Percentiles rank a stretch among this genome's conserved stretches.
Evolutionary conservation across 441 rosid species (phyloP).

Genomic region (Lepidium campestre): DNA sequence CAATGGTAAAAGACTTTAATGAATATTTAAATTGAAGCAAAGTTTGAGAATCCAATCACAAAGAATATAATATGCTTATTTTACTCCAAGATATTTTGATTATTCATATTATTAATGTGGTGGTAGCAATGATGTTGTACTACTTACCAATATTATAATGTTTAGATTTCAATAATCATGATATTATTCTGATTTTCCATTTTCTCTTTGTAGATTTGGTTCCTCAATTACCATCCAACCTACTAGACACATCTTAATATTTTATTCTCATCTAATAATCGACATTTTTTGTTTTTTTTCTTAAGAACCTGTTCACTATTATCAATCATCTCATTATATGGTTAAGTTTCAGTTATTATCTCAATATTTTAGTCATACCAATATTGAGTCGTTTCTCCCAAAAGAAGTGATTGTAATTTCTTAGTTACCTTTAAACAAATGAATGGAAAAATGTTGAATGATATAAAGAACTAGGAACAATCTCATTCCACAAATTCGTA

Average conservation of each 20-base stretch:
- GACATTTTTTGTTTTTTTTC: neutral
- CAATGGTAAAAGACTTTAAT: too few species aligned
- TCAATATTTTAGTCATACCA: neutral
- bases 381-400: neutral
- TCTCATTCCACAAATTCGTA: neutral
- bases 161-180: constrained; percentile 15
- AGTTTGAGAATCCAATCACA: too few species aligned
- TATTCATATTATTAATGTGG: neutral
- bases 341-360: too few species aligned
- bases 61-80: constrained; percentile 17
- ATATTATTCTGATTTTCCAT: constrained; percentile 20
- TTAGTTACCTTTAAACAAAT: too few species aligned
- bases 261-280: neutral
- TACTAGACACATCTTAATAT: constrained; percentile 4
- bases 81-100: constrained; percentile 10
- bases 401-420: neutral
- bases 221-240: constrained; percentile 15
- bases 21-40: too few species aligned
- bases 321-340: neutral
- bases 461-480: neutral
- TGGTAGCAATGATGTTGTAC: constrained; percentile 9
- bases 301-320: neutral
- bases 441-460: neutral
- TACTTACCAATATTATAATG: constrained; percentile 7
- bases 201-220: constrained; percentile 5